These are phyloP conservation scores for Sporothrix dimorphospora DNA, from an alignment of 2,329 filamentous ascomycete species.

Conservation along the genomic window DNA sequence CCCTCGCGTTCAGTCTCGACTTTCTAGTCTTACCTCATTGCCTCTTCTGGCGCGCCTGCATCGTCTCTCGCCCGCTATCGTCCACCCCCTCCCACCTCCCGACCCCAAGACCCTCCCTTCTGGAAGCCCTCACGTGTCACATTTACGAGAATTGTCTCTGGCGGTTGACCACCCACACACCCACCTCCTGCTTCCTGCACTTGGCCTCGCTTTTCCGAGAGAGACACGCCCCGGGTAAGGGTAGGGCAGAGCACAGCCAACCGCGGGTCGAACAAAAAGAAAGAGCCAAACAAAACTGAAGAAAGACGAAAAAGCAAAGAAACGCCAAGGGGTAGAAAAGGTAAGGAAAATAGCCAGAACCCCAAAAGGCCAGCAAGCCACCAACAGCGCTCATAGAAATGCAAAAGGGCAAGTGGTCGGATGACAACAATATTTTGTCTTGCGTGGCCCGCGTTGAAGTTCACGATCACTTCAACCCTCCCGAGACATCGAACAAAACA, in stretches of 20 bases:
- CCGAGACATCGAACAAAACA: constrained; percentile 17
- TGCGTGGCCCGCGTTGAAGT: neutral
- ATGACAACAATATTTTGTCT: constrained; percentile 20
- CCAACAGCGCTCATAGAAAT: neutral
- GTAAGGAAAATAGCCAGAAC: neutral
- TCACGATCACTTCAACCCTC: constrained; percentile 20
- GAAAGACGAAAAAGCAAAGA: constrained; percentile 2
- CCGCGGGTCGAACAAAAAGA: neutral
- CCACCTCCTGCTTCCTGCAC: neutral
- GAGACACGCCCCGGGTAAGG: neutral
- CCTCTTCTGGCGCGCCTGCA: neutral
- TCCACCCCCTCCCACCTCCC: neutral
- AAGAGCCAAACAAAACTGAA: neutral
- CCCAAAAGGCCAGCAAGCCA: neutral
- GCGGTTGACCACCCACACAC: constrained; percentile 20
- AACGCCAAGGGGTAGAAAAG: neutral
- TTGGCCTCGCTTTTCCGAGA: neutral
- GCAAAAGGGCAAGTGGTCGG: constrained; percentile 26
- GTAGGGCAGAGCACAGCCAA: constrained; percentile 3
- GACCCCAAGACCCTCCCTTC: neutral
- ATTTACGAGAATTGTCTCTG: neutral
- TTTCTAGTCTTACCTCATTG: neutral
- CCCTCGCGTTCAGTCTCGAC: constrained; percentile 5
- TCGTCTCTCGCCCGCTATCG: neutral
- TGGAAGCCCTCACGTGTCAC: constrained; percentile 25